Conservation (phyloP, 768 basidiomycete genomes). For the Coprinopsis strossmayeri region DNA sequence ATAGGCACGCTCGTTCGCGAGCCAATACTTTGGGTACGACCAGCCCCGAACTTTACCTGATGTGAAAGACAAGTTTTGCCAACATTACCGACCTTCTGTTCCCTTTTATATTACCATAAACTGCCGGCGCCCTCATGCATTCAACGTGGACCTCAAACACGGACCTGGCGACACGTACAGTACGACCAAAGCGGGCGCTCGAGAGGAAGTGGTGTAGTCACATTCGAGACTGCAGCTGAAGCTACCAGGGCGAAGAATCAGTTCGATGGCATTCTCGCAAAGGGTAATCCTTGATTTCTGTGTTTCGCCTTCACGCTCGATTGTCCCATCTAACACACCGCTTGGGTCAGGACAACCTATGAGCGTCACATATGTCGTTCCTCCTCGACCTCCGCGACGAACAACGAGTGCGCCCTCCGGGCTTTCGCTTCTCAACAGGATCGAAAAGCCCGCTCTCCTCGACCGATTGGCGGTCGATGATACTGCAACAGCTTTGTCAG, state of each 20-base stretch:
- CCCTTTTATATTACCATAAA: conserved; percentile 15
- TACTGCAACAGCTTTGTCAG: conserved; percentile 16
- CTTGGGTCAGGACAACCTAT: conserved; percentile 62
- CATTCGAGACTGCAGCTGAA: conserved; percentile 72
- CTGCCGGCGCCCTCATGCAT: conserved; percentile 1
- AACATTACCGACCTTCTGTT: conserved; percentile 33
- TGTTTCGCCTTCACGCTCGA: not conserved
- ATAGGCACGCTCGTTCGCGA: conserved; percentile 90
- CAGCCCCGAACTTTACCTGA: conserved; percentile 58
- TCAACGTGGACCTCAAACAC: not conserved
- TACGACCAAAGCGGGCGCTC: conserved; percentile 96
- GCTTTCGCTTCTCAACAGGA: conserved; percentile 67
- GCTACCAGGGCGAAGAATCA: conserved; percentile 81
- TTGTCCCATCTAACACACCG: not conserved
- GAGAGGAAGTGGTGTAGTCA: conserved; percentile 71
- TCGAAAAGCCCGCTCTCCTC: conserved; percentile 66
- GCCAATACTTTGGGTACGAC: conserved; percentile 93
- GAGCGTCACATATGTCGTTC: conserved; percentile 57
- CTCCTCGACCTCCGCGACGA: conserved; percentile 41
- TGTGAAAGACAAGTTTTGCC: conserved; percentile 38
- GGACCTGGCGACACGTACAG: conserved; percentile 36
- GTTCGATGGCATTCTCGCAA: conserved; percentile 81
- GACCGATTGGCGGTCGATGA: conserved; percentile 56
- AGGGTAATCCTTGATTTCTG: conserved; percentile 43
- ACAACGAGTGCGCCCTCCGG: conserved; percentile 47